Conservation (phyloP, 495 filamentous ascomycete species). For the Jackrogersella multiformis region DNA sequence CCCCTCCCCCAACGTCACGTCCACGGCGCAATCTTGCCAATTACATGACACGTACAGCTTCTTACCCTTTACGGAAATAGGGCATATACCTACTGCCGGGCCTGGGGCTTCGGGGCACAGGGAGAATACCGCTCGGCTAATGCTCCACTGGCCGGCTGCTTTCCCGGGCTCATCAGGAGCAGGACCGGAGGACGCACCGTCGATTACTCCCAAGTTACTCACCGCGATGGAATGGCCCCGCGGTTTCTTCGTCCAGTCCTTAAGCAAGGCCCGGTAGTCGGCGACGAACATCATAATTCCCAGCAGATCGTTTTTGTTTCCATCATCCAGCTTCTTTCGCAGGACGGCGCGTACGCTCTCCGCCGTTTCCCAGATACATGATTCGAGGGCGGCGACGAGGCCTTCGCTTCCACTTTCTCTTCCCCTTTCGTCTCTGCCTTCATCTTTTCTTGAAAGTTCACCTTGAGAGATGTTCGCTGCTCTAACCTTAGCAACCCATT, state of each 20-base stretch:
- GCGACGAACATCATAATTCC: constrained; percentile 45
- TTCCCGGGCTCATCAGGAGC: not conserved
- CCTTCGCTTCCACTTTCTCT: not conserved
- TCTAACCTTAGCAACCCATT: constrained; percentile 30
- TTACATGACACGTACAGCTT: constrained; percentile 41
- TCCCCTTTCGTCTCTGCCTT: not conserved
- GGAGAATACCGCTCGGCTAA: constrained; percentile 47
- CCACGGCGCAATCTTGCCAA: constrained; percentile 49
- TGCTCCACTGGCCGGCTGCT: constrained; percentile 31
- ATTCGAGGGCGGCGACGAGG: constrained; percentile 17
- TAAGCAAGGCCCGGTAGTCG: constrained; percentile 46
- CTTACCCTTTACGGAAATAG: constrained; percentile 41
- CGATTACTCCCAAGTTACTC: constrained; percentile 48
- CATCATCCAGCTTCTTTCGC: constrained; percentile 19
- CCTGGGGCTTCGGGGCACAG: constrained; percentile 46
- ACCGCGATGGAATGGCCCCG: constrained; percentile 44
- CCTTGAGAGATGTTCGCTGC: not conserved
- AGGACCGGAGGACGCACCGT: constrained; percentile 5
- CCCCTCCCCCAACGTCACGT: constrained; percentile 35
- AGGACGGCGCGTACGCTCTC: constrained; percentile 32
- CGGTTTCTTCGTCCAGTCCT: constrained; percentile 40
- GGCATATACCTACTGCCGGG: constrained; percentile 44
- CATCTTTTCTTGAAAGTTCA: not conserved
- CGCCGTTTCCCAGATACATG: constrained; percentile 44
- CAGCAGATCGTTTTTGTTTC: constrained; percentile 47